These are phyloP conservation scores for Thuja plicata DNA, from an alignment of 83 land plant species.

Conservation along the genomic window DNA sequence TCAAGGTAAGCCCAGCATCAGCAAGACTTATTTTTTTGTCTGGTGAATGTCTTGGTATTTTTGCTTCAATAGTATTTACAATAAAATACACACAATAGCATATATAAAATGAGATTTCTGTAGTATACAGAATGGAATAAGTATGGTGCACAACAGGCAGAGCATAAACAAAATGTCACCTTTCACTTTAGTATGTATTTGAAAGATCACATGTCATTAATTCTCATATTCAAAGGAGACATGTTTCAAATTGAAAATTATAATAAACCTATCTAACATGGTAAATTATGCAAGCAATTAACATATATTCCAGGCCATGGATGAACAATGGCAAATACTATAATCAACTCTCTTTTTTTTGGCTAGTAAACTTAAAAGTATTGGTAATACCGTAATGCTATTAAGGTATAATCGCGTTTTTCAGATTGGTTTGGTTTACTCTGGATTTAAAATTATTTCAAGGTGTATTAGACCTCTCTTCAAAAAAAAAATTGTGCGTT, in stretches of 20 bases:
- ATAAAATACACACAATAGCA: neutral
- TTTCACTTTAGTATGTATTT: neutral
- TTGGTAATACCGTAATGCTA: neutral
- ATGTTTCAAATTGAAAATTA: neutral
- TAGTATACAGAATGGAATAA: no score
- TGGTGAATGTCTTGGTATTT: neutral
- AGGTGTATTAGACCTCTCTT: neutral
- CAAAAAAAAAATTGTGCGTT: no score
- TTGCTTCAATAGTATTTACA: neutral
- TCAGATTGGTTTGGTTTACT: neutral
- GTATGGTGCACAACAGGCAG: neutral
- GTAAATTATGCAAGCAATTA: neutral
- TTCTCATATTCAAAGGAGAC: neutral
- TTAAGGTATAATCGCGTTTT: neutral
- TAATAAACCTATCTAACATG: neutral
- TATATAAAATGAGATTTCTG: neutral
- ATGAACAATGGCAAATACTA: neutral
- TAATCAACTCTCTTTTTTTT: neutral
- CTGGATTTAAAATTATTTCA: neutral
- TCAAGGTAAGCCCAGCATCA: slow-evolving; percentile 57
- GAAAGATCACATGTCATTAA: neutral
- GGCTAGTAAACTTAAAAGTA: neutral
- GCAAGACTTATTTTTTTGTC: neutral
- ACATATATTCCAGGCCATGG: neutral
- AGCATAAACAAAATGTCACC: neutral